Evolutionary conservation across 371 early-diverging fungal genomes (phyloP), one percentile per base, ranked within the genome.

Genomic region (Fennellomyces sp.): DNA sequence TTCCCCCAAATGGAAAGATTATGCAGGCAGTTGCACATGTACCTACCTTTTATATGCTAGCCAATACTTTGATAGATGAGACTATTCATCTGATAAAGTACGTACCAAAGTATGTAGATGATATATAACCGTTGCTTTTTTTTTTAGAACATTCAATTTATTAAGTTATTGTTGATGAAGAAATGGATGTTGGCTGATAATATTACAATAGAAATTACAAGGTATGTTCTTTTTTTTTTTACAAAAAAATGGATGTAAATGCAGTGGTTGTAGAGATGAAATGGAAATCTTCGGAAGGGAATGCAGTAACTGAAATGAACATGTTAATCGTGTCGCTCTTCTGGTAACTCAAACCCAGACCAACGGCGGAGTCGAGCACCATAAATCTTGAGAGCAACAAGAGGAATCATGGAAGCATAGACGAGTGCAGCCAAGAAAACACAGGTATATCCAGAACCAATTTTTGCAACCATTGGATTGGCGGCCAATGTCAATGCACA

Each of bases 401-500:
- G 27, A 3, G 52, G 11, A n/a, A 38, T 5, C 47, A 63, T 57
- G 13, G 63, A 50, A 27, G 52, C 21, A 55, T 56, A 65, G 5
- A 53, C 39, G 1, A 69, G 36, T 17, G 63, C 65, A 19, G 70
- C 63, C 48, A 69, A 57, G 12, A 69, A 49, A 0, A 69, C 70
- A n/a, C 62, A 56, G n/a, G 65, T 65, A 17, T 56, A 69, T 0
- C 70, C 70, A 17, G 65, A 50, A 23, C 74, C 74, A 25, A 73
- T 33, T 13, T 56, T 35, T 17, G 45, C 45, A 2, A 67, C 65
- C 51, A 71, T 60, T 3, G 66, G 72, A 30, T 64, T 66, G 31
- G 72, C 67, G 13, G 60, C 64, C 2, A 66, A 51, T 1, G 81
- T 73, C 13, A 68, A 58, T 47, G 69, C 56, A 56, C 76, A 78